phyloP scores from a whole-genome alignment of 495 filamentous ascomycete species.

The Aspergillus coremiiformis region DNA sequence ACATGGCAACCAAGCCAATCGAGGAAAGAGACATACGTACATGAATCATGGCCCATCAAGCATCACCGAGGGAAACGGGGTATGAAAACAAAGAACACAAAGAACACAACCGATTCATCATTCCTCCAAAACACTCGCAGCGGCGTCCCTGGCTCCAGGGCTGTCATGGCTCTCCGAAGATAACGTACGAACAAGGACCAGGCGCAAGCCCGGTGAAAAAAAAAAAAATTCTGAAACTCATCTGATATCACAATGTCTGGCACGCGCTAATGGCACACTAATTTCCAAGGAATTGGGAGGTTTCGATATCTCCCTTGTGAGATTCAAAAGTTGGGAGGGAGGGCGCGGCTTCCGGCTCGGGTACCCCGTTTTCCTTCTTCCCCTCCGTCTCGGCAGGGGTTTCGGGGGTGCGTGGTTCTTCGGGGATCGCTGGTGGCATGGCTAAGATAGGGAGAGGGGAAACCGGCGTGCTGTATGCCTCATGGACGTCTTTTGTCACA shows the following conservation, averaged over 20 bases:
- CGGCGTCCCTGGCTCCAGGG: neutral
- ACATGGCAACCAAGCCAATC: neutral
- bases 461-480: conserved; percentile 23
- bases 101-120: conserved; percentile 4
- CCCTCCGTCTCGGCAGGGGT: conserved; percentile 6
- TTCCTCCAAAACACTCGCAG: neutral
- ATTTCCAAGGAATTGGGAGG: conserved; percentile 5
- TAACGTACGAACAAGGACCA: neutral
- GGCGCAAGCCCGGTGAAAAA: neutral
- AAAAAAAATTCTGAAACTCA: too few species aligned
- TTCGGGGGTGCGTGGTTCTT: conserved; percentile 34
- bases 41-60: conserved; percentile 24
- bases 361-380: neutral
- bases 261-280: neutral
- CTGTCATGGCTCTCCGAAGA: neutral
- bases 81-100: conserved; percentile 11
- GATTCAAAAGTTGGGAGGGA: conserved; percentile 5
- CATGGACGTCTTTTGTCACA: conserved; percentile 17
- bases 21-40: conserved; percentile 9
- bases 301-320: conserved; percentile 5
- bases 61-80: conserved; percentile 12
- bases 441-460: conserved; percentile 31
- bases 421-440: conserved; percentile 34
- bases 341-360: neutral
- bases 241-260: too few species aligned